These are phyloP conservation scores for Clausena lansium DNA, from an alignment of 345 rosid species.

Conservation along the genomic window DNA sequence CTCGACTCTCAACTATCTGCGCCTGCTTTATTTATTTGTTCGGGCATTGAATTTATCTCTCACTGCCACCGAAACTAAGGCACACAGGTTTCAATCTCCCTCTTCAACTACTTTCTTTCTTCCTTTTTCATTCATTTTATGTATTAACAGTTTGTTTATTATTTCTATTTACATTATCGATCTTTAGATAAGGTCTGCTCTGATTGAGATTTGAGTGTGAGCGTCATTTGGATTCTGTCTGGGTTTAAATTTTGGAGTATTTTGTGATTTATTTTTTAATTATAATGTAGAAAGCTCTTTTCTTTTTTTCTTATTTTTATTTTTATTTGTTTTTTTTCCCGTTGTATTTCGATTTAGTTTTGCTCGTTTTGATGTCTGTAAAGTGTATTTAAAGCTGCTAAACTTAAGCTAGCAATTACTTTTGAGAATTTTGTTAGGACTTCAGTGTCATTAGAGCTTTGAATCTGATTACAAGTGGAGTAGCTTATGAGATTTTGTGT, in stretches of 20 bases:
- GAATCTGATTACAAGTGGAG: not conserved
- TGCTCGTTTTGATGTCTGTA: slow-evolving; percentile 10
- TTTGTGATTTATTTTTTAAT: slow-evolving; percentile 5
- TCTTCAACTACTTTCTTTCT: not conserved
- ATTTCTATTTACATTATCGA: not conserved
- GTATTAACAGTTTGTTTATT: not conserved
- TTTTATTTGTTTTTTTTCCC: not conserved
- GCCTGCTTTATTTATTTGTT: not conserved
- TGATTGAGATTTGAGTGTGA: not conserved
- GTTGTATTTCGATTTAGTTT: not conserved
- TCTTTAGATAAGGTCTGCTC: not conserved
- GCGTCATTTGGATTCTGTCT: not conserved
- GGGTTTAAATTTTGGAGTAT: not conserved
- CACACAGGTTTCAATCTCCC: slow-evolving; percentile 8
- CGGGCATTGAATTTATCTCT: slow-evolving; percentile 5
- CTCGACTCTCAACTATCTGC: not conserved
- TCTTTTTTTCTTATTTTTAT: not conserved
- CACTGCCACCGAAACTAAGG: not conserved
- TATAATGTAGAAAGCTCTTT: not conserved
- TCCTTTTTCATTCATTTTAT: not conserved
- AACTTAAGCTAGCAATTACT: not conserved
- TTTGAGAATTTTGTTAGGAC: not conserved
- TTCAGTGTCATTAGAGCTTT: slow-evolving; percentile 4
- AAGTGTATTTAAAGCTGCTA: not conserved
- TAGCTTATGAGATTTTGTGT: not conserved